Base-by-base conservation (phyloP, 108 stramenopile species). In the Skeletonema menzelii region DNA sequence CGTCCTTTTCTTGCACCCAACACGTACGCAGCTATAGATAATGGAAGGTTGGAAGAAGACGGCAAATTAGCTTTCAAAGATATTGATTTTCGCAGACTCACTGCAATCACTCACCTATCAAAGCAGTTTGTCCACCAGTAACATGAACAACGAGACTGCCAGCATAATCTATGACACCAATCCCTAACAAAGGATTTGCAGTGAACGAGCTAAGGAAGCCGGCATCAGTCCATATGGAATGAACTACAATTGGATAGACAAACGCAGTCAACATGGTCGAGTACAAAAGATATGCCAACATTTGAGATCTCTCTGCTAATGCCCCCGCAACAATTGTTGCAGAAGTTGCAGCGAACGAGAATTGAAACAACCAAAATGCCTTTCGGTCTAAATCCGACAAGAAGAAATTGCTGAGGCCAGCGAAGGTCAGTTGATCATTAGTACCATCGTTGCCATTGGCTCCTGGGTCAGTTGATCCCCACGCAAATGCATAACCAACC, bases 81-180 rank as follows among this genome's bases (percentile, higher is more conserved):
- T 42, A 42, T 3, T 5, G 2, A 12, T 42, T n/a, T n/a, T 42
- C 8, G 40, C 40, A 42, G n/a, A 15, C 38, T 15, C 38, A 40
- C 34, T 8, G 35, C 40, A 42, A n/a, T 84, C 85, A 55, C 67
- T 62, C 35, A 80, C 66, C 91, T 83, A 94, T 84, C 44, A 96
- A 80, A 46, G 96, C 95, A 28, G 94, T 90, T 49, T 85, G 64
- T 11, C 97, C 97, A 57, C 96, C 97, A 38, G 89, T 91, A 83
- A 96, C 84, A 91, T 98, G 97, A 17, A 98, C 97, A 47, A 98
- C 97, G 59, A 89, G 85, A n/a, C 91, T 88, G 22, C 97, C 97
- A 47, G 97, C 95, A 64, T 96, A 98, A 70, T 98, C 97, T 58
- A 95, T 67, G 47, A 90, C 80, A 60, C 96, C 96, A 59, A 91